These are phyloP conservation scores for Carex cristatella DNA, from an alignment of 176 grass and related monocot genomes.

Conservation along the genomic window DNA sequence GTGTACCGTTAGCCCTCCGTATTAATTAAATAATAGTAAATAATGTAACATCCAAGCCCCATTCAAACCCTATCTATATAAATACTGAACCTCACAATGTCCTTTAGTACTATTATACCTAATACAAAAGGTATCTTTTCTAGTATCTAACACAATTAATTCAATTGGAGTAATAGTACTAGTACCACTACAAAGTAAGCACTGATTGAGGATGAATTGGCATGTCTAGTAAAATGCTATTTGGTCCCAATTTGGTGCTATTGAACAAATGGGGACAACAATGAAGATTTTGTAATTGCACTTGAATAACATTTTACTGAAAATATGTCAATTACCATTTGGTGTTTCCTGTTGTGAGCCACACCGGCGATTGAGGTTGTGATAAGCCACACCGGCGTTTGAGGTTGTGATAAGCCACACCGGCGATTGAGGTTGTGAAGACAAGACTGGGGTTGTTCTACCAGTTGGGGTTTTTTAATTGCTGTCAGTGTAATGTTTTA, in stretches of 20 bases:
- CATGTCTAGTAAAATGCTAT: not conserved
- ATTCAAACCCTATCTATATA: not conserved
- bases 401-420: too few species aligned
- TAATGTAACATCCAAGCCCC: not conserved
- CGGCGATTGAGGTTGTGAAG: too few species aligned
- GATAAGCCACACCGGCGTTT: too few species aligned
- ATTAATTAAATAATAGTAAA: not conserved
- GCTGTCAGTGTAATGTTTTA: not conserved
- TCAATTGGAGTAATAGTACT: not conserved
- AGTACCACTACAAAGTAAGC: not conserved
- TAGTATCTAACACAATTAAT: not conserved
- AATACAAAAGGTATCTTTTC: not conserved
- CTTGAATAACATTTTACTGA: not conserved
- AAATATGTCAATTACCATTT: not conserved
- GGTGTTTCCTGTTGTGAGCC: not conserved
- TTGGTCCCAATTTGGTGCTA: not conserved
- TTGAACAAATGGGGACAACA: not conserved
- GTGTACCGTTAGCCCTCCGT: not conserved
- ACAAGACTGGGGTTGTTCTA: too few species aligned
- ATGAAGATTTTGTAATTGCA: not conserved
- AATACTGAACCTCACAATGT: not conserved
- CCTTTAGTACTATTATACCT: not conserved
- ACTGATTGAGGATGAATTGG: not conserved
- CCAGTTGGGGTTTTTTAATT: not conserved
- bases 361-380: too few species aligned